phyloP scores from a whole-genome alignment of 2,329 filamentous ascomycete genomes.

The Phyllosticta paracitricarpa region DNA sequence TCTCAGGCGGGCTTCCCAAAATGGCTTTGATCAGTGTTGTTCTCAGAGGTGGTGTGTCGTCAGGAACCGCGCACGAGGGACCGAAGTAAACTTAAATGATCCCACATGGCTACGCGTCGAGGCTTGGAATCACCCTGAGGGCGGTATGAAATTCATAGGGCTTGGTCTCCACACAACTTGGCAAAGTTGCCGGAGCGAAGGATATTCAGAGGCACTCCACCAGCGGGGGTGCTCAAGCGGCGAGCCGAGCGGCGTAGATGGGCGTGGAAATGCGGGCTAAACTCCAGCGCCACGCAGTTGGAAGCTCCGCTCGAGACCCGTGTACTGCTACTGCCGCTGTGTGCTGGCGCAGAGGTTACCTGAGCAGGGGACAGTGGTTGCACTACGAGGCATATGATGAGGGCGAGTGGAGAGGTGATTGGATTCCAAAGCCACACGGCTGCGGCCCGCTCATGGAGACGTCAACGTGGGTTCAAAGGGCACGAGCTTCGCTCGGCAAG shows the following conservation, averaged over 20 bases:
- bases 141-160: neutral
- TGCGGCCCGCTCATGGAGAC: slow-evolving; percentile 11
- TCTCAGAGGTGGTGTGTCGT: neutral
- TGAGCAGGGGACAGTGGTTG: slow-evolving; percentile 1
- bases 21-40: neutral
- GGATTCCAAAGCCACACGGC: slow-evolving; percentile 6
- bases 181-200: neutral
- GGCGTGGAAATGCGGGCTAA: slow-evolving; percentile 5
- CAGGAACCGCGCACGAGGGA: neutral
- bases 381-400: slow-evolving; percentile 3
- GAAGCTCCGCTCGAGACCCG: slow-evolving; percentile 6
- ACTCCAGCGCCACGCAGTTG: slow-evolving; percentile 9
- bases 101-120: neutral
- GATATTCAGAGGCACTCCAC: neutral
- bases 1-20: neutral
- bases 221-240: neutral
- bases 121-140: neutral
- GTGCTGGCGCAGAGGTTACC: slow-evolving; percentile 4
- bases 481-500: neutral
- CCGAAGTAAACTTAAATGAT: neutral
- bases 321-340: neutral
- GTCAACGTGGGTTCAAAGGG: slow-evolving; percentile 1
- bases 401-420: neutral
- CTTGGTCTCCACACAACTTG: neutral
- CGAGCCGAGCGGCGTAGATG: neutral